Evolutionary conservation across 257 asterid species (phyloP).

Genomic region (Solanum pimpinellifolium): DNA sequence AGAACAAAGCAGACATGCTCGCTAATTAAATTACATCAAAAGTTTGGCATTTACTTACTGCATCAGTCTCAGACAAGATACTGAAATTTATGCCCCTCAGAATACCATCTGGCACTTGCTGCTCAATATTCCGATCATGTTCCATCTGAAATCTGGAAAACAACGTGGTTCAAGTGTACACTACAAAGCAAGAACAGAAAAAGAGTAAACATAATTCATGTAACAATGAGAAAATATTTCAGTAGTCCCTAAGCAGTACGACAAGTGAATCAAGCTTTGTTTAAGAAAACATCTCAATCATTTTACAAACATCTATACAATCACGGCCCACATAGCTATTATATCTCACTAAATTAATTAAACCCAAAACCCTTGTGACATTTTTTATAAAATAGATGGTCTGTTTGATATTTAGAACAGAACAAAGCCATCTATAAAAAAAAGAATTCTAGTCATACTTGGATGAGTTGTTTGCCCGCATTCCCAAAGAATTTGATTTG

Average conservation of each 20-base stretch:
- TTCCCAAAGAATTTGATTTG: background rate
- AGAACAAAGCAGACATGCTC: background rate
- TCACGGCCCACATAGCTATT: background rate
- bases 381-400: background rate
- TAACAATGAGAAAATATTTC: background rate
- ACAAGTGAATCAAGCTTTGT: background rate
- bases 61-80: constrained; percentile 66
- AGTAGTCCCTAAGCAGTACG: background rate
- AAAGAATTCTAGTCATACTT: background rate
- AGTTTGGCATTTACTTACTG: constrained; percentile 42
- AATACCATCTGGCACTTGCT: constrained; percentile 31
- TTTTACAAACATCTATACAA: background rate
- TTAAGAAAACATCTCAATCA: background rate
- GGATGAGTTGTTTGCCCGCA: background rate
- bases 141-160: constrained; percentile 31
- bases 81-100: constrained; percentile 47
- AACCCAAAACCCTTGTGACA: background rate
- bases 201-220: background rate
- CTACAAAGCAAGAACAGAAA: background rate
- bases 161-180: background rate
- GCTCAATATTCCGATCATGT: constrained; percentile 25
- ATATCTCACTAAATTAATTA: background rate
- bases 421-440: background rate
- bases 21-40: background rate
- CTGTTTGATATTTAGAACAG: background rate